Percentiles rank a stretch among this genome's conserved stretches.
phyloP scores from a whole-genome alignment of 352 stramenopile species.

The Plasmopara muralis region DNA sequence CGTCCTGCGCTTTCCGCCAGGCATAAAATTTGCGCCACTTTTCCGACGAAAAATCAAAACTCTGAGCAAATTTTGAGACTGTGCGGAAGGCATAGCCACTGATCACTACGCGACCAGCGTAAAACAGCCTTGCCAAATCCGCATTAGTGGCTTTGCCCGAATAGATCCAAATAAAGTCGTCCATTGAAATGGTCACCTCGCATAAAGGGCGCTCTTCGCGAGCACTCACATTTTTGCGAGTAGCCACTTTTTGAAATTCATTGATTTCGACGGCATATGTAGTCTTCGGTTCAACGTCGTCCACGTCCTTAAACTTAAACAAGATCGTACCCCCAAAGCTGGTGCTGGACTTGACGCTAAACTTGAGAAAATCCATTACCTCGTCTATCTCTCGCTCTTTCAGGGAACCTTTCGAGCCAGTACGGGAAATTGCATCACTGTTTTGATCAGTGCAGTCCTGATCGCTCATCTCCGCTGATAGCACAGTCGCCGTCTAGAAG shows the following conservation, averaged over 20 bases:
- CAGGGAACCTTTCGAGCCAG: background rate
- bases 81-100: slow-evolving; percentile 78
- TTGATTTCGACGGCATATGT: slow-evolving; percentile 67
- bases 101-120: slow-evolving; percentile 66
- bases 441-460: background rate
- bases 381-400: slow-evolving; percentile 79
- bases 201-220: slow-evolving; percentile 45
- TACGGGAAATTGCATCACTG: background rate
- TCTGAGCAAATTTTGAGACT: slow-evolving; percentile 73
- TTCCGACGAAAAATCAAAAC: slow-evolving; percentile 82
- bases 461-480: background rate
- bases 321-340: slow-evolving; percentile 75
- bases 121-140: slow-evolving; percentile 76
- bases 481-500: background rate
- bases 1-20: slow-evolving; percentile 41
- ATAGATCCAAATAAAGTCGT: slow-evolving; percentile 84
- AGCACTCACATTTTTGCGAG: slow-evolving; percentile 45
- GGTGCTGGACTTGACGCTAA: slow-evolving; percentile 68
- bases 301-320: slow-evolving; percentile 70
- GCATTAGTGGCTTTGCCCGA: slow-evolving; percentile 75
- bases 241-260: slow-evolving; percentile 39
- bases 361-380: slow-evolving; percentile 83
- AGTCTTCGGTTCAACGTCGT: slow-evolving; percentile 29
- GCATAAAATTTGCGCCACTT: slow-evolving; percentile 75
- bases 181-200: slow-evolving; percentile 80